These are phyloP conservation scores for Aspergillus flavus DNA, from an alignment of 2,329 filamentous ascomycete genomes.

Conservation along the genomic window DNA sequence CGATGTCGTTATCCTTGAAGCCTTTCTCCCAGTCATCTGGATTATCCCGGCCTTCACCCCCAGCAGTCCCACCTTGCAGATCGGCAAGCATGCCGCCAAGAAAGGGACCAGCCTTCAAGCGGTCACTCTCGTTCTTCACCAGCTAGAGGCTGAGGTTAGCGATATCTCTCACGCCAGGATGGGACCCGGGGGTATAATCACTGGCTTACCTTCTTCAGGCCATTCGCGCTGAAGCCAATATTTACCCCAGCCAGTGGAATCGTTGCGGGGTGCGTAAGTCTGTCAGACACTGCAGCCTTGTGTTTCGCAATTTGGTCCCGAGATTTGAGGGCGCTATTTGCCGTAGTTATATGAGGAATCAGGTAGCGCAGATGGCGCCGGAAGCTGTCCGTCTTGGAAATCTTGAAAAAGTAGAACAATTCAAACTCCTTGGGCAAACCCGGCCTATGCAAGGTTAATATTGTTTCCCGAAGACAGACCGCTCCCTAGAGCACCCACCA, in stretches of 20 bases:
- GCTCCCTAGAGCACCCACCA: constrained; percentile 10
- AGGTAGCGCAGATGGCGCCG: constrained; percentile 11
- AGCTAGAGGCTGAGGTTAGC: constrained; percentile 1
- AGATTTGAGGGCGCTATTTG: constrained; percentile 5
- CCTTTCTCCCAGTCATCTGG: constrained; percentile 11
- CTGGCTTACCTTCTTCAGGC: not conserved
- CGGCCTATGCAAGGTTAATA: not conserved
- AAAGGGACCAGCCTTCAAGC: not conserved
- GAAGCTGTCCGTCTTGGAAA: constrained; percentile 12
- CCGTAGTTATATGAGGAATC: constrained; percentile 16
- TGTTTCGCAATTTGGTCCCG: not conserved
- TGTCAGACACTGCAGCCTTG: not conserved
- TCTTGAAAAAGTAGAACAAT: constrained; percentile 17
- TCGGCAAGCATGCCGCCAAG: constrained; percentile 15
- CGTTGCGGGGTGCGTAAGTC: not conserved
- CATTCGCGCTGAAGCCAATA: not conserved
- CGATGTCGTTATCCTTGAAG: not conserved
- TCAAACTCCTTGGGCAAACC: constrained; percentile 3
- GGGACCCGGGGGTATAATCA: too few relatives aligned
- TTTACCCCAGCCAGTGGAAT: not conserved
- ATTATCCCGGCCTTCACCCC: constrained; percentile 17
- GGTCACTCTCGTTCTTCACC: not conserved
- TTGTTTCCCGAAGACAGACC: not conserved
- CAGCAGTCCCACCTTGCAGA: constrained; percentile 5
- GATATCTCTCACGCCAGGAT: not conserved